Evolutionary conservation across 108 stramenopile genomes (phyloP).

Genomic region (Skeletonema grethae): DNA sequence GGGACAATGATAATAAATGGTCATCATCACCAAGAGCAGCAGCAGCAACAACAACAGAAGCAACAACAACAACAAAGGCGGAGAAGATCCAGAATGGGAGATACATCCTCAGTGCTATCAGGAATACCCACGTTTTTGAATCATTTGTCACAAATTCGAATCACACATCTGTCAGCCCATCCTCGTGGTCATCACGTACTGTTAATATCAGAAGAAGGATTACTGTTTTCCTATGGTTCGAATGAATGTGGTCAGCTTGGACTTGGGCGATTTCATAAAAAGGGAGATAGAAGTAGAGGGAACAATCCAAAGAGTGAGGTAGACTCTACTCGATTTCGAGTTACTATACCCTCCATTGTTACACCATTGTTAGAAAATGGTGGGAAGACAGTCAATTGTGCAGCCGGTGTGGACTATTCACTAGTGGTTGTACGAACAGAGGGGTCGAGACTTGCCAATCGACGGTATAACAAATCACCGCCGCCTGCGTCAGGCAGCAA

Average conservation of each 20-base stretch:
- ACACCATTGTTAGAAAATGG: conserved; percentile 85
- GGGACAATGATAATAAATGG: neutral
- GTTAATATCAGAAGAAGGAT: conserved; percentile 73
- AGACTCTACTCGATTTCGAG: neutral
- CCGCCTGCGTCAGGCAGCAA: neutral
- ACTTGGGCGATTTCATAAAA: conserved; percentile 47
- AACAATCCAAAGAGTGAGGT: conserved; percentile 7
- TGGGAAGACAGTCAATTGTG: conserved; percentile 78
- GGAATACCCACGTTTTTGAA: conserved; percentile 77
- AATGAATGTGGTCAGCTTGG: conserved; percentile 84
- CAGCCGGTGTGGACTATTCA: conserved; percentile 81
- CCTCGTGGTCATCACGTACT: conserved; percentile 79
- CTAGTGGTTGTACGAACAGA: conserved; percentile 79
- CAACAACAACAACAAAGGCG: neutral
- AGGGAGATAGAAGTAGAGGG: conserved; percentile 25
- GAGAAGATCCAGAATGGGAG: neutral
- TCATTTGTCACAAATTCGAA: conserved; percentile 65
- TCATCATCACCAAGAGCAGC: neutral
- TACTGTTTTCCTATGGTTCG: conserved; percentile 78
- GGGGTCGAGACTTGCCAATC: conserved; percentile 36
- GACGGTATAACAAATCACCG: conserved; percentile 11
- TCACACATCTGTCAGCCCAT: conserved; percentile 76
- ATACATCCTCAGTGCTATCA: conserved; percentile 38
- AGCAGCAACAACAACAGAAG: neutral
- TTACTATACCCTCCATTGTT: conserved; percentile 62